Evolutionary conservation across 352 stramenopile genomes (phyloP).

Genomic region (Blastocystis sp.): DNA sequence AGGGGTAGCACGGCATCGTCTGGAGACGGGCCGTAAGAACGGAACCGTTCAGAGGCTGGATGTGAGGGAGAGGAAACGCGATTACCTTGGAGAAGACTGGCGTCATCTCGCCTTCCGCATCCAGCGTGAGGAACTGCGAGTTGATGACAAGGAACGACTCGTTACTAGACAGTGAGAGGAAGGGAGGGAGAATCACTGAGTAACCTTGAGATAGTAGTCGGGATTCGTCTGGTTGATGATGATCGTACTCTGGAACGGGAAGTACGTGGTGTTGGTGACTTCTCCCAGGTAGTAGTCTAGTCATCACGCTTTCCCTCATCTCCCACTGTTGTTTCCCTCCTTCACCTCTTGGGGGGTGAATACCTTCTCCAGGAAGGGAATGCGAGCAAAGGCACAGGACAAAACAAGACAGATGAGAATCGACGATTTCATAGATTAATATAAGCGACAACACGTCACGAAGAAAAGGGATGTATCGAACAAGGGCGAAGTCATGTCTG

Average conservation of each 20-base stretch:
- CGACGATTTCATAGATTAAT: slow-evolving; percentile 61
- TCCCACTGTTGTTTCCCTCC: neutral
- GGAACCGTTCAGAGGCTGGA: slow-evolving; percentile 47
- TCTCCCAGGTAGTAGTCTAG: slow-evolving; percentile 18
- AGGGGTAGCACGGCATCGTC: slow-evolving; percentile 41
- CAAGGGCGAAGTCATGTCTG: slow-evolving; percentile 32
- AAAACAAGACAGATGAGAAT: slow-evolving; percentile 42
- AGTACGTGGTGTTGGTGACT: slow-evolving; percentile 3
- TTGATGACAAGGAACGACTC: slow-evolving; percentile 20
- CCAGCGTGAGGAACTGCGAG: slow-evolving; percentile 32
- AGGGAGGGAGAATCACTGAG: neutral
- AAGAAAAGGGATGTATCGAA: slow-evolving; percentile 40
- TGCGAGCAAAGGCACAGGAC: slow-evolving; percentile 21
- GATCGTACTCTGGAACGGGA: slow-evolving; percentile 59
- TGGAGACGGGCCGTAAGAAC: slow-evolving; percentile 58
- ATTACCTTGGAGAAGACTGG: slow-evolving; percentile 30
- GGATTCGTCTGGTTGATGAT: slow-evolving; percentile 31
- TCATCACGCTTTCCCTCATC: neutral
- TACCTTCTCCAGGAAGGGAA: slow-evolving; percentile 38
- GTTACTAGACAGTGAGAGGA: slow-evolving; percentile 24
- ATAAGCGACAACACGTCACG: neutral
- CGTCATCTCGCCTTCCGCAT: slow-evolving; percentile 29
- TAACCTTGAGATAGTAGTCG: slow-evolving; percentile 11
- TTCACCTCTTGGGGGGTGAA: slow-evolving; percentile 21
- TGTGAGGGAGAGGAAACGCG: neutral